These are phyloP conservation scores for Cadophora sp. DNA, from an alignment of 2,329 filamentous ascomycete species.

Conservation along the genomic window DNA sequence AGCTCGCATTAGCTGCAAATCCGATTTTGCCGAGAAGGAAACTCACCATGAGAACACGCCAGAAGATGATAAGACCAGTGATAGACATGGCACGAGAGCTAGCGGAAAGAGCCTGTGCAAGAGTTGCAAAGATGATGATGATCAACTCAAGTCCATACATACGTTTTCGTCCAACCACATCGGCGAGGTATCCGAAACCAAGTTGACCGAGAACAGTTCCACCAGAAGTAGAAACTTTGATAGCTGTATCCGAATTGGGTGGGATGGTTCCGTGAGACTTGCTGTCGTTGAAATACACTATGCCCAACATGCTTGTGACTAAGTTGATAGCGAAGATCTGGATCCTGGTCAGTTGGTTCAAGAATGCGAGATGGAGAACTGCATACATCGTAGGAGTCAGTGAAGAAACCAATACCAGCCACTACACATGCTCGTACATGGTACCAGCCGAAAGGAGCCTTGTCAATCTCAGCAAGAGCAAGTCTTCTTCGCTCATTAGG, in stretches of 20 bases:
- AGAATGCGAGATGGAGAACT: no score
- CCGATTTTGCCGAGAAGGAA: no score
- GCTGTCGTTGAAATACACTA: slow-evolving; percentile 30
- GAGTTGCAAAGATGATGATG: slow-evolving; percentile 79
- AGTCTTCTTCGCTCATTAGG: slow-evolving; percentile 80
- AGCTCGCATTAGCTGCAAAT: no score
- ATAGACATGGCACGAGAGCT: slow-evolving; percentile 67
- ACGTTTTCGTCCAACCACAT: slow-evolving; percentile 77
- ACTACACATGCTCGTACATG: slow-evolving; percentile 80
- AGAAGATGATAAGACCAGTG: slow-evolving; percentile 76
- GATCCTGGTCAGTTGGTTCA: no score
- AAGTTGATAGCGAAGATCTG: slow-evolving; percentile 42
- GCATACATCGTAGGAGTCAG: slow-evolving; percentile 74
- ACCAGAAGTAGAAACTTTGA: slow-evolving; percentile 84
- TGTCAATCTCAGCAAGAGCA: slow-evolving; percentile 82
- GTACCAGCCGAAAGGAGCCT: slow-evolving; percentile 84
- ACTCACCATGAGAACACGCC: slow-evolving; percentile 74
- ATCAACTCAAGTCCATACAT: slow-evolving; percentile 83
- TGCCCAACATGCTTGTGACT: slow-evolving; percentile 42
- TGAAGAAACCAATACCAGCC: slow-evolving; percentile 88
- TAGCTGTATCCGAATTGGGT: slow-evolving; percentile 73
- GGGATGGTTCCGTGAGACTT: slow-evolving; percentile 61
- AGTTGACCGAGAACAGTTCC: slow-evolving; percentile 86
- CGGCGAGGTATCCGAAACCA: slow-evolving; percentile 79
- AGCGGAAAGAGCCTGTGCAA: slow-evolving; percentile 73